These are phyloP conservation scores for Colletotrichum sp. DNA, from an alignment of 2,329 filamentous ascomycete genomes.

Conservation along the genomic window DNA sequence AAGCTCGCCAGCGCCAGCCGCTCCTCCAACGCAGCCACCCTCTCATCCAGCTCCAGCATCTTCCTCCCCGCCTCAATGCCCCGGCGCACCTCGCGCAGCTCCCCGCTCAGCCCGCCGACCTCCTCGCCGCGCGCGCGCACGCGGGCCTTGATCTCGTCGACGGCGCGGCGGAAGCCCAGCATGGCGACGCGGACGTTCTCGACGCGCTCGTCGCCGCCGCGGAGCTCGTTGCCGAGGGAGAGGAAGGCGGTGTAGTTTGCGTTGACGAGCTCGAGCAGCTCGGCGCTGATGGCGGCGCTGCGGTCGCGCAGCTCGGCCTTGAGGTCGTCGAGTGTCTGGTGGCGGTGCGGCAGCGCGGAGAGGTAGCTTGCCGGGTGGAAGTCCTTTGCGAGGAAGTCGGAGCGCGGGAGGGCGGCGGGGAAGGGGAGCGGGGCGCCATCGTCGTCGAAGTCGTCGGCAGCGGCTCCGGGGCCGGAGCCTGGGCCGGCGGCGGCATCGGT, in stretches of 20 bases:
- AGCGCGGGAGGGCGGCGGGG: constrained; percentile 80
- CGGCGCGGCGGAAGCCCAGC: constrained; percentile 82
- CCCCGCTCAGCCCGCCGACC: constrained; percentile 64
- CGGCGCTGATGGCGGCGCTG: constrained; percentile 78
- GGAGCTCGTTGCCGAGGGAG: constrained; percentile 78
- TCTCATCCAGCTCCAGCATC: constrained; percentile 71
- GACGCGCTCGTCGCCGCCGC: constrained; percentile 88
- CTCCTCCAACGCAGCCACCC: constrained; percentile 67
- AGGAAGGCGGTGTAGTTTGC: constrained; percentile 93
- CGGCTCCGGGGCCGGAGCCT: constrained; percentile 34
- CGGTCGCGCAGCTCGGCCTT: constrained; percentile 84
- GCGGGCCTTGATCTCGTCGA: constrained; percentile 73
- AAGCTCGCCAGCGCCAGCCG: constrained; percentile 59
- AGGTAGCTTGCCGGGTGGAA: constrained; percentile 88
- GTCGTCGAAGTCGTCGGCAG: constrained; percentile 40
- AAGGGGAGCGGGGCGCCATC: constrained; percentile 83
- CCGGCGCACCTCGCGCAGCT: constrained; percentile 68
- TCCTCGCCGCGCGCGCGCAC: constrained; percentile 70
- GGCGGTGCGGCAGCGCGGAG: constrained; percentile 78
- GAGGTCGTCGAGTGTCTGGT: constrained; percentile 95
- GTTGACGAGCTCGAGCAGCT: constrained; percentile 94
- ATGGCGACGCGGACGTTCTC: constrained; percentile 89
- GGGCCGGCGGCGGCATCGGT: constrained; percentile 36
- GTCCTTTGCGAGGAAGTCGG: constrained; percentile 77
- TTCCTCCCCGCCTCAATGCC: constrained; percentile 66